phyloP scores from a whole-genome alignment of 108 stramenopile species.

The Nitzschia sp. region DNA sequence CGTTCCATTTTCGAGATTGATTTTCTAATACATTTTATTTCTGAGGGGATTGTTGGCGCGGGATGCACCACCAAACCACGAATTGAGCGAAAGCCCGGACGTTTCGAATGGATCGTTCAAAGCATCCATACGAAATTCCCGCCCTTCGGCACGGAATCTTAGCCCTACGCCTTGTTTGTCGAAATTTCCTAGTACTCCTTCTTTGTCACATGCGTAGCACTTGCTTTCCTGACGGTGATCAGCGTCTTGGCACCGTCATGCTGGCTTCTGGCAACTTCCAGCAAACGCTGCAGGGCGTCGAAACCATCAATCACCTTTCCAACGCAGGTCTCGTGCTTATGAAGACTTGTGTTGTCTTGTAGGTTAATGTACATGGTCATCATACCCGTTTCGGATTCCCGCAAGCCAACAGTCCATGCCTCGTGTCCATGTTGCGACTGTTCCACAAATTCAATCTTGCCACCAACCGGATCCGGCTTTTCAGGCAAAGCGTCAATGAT shows the following conservation, averaged over 20 bases:
- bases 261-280: slow-evolving; percentile 29
- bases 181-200: no score
- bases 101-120: no score
- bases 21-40: no score
- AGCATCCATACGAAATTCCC: background rate
- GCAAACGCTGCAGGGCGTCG: slow-evolving; percentile 40
- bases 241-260: background rate
- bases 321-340: slow-evolving; percentile 52
- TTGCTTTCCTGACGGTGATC: slow-evolving; percentile 23
- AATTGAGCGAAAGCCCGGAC: no score
- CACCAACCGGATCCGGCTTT: background rate
- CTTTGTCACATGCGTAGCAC: slow-evolving; percentile 38
- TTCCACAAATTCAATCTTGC: slow-evolving; percentile 47
- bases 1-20: no score
- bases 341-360: slow-evolving; percentile 43
- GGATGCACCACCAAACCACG: no score
- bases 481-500: slow-evolving; percentile 21
- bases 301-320: slow-evolving; percentile 57
- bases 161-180: no score
- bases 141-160: background rate
- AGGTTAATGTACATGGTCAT: slow-evolving; percentile 49
- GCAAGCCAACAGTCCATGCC: slow-evolving; percentile 53
- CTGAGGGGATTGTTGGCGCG: no score
- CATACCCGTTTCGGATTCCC: slow-evolving; percentile 14
- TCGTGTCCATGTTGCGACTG: slow-evolving; percentile 35